phyloP scores from a whole-genome alignment of 2,329 filamentous ascomycete genomes.

The Zalaria sp. region DNA sequence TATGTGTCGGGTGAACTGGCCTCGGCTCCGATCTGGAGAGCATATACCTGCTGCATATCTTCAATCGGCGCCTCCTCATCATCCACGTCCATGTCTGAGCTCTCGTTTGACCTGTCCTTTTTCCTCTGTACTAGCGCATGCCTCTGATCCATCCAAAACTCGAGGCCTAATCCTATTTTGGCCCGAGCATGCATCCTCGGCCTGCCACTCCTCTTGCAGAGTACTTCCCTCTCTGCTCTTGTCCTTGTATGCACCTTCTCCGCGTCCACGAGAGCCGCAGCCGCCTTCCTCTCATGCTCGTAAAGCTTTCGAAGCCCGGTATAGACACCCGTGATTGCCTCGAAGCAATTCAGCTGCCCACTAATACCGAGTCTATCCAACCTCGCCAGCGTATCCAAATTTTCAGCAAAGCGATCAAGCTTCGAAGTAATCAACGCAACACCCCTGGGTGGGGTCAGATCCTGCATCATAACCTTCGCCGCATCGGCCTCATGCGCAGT shows the following conservation, averaged over 20 bases:
- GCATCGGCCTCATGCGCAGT: slow-evolving; percentile 47
- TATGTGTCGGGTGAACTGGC: slow-evolving; percentile 30
- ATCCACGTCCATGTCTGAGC: slow-evolving; percentile 21
- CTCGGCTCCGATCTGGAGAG: slow-evolving; percentile 53
- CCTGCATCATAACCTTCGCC: slow-evolving; percentile 49
- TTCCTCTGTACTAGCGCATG: neutral
- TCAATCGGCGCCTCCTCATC: neutral
- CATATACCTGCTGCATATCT: slow-evolving; percentile 37
- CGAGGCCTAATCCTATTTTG: slow-evolving; percentile 54
- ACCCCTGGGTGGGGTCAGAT: slow-evolving; percentile 45
- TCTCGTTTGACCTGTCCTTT: slow-evolving; percentile 15
- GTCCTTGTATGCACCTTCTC: slow-evolving; percentile 29
- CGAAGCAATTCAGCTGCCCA: slow-evolving; percentile 59
- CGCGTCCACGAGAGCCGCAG: slow-evolving; percentile 30
- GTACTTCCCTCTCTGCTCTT: slow-evolving; percentile 41
- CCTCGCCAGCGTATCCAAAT: slow-evolving; percentile 54
- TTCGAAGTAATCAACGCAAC: slow-evolving; percentile 56
- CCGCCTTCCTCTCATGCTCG: slow-evolving; percentile 50
- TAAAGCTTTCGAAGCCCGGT: slow-evolving; percentile 56
- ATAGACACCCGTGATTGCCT: slow-evolving; percentile 61
- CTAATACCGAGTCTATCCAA: slow-evolving; percentile 59
- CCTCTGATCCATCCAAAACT: slow-evolving; percentile 54
- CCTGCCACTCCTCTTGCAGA: slow-evolving; percentile 56
- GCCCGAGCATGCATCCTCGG: slow-evolving; percentile 57
- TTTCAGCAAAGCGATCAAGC: slow-evolving; percentile 55